A percentile compares a stretch with the other conserved stretches of the same genome.
Evolutionary conservation across 345 rosid species (phyloP).

Genomic region (Linum trigynum): DNA sequence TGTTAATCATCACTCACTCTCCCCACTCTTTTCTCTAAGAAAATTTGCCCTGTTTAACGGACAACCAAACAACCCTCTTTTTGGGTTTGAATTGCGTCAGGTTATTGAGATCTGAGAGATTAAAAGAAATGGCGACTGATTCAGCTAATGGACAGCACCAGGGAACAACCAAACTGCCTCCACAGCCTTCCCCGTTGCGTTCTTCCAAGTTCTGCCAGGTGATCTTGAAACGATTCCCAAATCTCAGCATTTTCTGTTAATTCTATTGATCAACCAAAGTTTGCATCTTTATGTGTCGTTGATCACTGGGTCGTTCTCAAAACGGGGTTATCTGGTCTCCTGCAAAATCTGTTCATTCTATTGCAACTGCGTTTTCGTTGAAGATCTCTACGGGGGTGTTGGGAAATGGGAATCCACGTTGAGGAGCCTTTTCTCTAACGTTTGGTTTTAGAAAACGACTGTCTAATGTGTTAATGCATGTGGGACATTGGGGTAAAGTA

Average conservation of each 20-base stretch:
- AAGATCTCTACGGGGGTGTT: neutral
- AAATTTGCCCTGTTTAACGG: slow-evolving; percentile 2
- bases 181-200: slow-evolving; percentile 78
- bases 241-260: too few species aligned
- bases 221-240: too few species aligned
- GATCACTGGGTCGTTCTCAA: too few species aligned
- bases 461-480: neutral
- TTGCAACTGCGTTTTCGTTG: neutral
- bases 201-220: slow-evolving; percentile 84
- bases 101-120: slow-evolving; percentile 23
- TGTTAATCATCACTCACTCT: neutral
- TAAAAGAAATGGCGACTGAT: slow-evolving; percentile 37
- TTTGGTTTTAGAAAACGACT: neutral
- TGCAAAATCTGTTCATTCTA: neutral
- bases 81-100: neutral
- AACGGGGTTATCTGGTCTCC: neutral
- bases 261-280: neutral
- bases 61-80: slow-evolving; percentile 1
- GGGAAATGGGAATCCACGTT: neutral
- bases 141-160: slow-evolving; percentile 44
- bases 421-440: neutral
- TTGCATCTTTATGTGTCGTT: neutral
- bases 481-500: neutral
- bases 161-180: slow-evolving; percentile 59
- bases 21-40: neutral